Base-by-base conservation (phyloP, 257 asterid species). In the Rauvolfia tetraphylla region DNA sequence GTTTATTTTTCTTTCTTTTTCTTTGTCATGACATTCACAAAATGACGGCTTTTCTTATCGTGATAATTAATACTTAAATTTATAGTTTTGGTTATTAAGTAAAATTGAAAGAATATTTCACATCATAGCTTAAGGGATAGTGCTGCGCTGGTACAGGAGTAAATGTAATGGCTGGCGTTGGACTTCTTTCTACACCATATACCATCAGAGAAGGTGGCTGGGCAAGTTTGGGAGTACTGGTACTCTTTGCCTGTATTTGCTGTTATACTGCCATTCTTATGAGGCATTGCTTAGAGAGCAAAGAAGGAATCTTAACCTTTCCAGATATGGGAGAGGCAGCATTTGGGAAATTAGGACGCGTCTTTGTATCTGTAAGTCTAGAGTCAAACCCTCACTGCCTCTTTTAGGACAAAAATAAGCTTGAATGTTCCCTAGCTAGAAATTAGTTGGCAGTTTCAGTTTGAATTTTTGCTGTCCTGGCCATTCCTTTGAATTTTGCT, bases 261-360 rank as follows among this genome's bases (percentile, higher is more conserved):
- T 91, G 89, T 73, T 93, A 91, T 75, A 93, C 98, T 0, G 98
- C 93, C 71, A 71, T 82, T 75, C 94, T 93, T 33, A 91, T 93
- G 97, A 91, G 85, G 76, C 79, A 79, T 78, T 88, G 95, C 87
- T 93, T 93, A 41, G 95, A 93, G 77, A 87, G 92, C 86, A 81
- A 75, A 70, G 86, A 84, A 79, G 92, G 91, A 74, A 91, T 93
- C 76, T 54, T 81, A 76, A 85, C 90, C 31, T 91, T 86, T 79
- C 96, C 96, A 14, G 98, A 93, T 80, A 89, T 93, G 75, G 98
- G 97, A 77, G 91, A 88, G 81, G 98, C 97, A 56, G 97, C 98
- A 51, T 88, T 89, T 78, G 98, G 98, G 68, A 89, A 78, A 79
- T 80, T 56, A 33, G 96, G 97, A 41, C 92, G 97, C 34, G 78